phyloP scores from a whole-genome alignment of 129 eudicot species.

The Ambrosia artemisiifolia region DNA sequence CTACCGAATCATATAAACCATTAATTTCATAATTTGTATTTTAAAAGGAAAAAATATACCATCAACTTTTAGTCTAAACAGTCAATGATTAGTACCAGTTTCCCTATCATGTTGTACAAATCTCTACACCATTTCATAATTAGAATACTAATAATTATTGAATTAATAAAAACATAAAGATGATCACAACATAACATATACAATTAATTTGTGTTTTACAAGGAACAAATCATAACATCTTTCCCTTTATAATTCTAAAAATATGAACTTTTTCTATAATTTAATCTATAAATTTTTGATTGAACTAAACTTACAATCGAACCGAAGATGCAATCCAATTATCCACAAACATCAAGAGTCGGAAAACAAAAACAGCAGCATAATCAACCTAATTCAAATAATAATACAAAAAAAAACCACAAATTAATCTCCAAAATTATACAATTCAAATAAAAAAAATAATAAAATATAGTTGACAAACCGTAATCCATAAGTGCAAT shows the following conservation, averaged over 20 bases:
- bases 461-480: slow-evolving; percentile 25
- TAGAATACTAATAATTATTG: no score
- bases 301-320: slow-evolving; percentile 65
- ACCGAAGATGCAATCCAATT: slow-evolving; percentile 79
- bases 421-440: slow-evolving; percentile 2
- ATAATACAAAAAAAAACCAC: background rate
- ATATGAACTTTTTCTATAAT: background rate
- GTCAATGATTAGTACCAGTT: no score
- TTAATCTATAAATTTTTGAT: background rate
- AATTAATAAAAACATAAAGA: no score
- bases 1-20: background rate
- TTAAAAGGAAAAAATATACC: background rate
- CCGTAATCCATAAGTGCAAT: slow-evolving; percentile 92
- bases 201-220: no score
- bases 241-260: background rate
- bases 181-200: no score
- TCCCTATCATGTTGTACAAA: no score
- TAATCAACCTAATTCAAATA: slow-evolving; percentile 67
- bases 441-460: background rate
- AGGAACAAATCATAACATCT: background rate
- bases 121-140: no score
- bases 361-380: slow-evolving; percentile 67
- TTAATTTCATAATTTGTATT: slow-evolving; percentile 6
- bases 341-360: slow-evolving; percentile 92
- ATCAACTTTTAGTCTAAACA: background rate